A percentile compares a stretch with the other conserved stretches of the same genome.
phyloP scores from a whole-genome alignment of 2,329 filamentous ascomycete species.

The Fusarium circinatum region DNA sequence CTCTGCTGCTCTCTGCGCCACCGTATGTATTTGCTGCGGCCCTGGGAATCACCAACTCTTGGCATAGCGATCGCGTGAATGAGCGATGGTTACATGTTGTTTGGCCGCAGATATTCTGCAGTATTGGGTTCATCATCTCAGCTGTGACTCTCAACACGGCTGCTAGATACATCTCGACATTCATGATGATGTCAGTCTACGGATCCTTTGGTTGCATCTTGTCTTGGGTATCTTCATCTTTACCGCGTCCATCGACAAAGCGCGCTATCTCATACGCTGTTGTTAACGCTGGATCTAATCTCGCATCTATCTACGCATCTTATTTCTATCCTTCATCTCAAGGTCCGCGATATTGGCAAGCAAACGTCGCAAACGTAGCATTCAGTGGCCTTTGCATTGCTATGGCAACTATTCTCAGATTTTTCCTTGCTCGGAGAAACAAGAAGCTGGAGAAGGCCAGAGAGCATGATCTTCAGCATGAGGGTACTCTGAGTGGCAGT shows the following conservation, averaged over 20 bases:
- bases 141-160: constrained; percentile 6
- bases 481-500: background rate
- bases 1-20: constrained; percentile 2
- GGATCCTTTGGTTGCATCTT: constrained; percentile 13
- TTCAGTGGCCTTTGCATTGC: constrained; percentile 13
- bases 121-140: constrained; percentile 7
- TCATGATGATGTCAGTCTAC: constrained; percentile 23
- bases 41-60: constrained; percentile 1
- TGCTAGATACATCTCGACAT: constrained; percentile 8
- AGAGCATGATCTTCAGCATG: background rate
- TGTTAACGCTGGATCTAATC: background rate
- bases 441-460: background rate
- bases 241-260: constrained; percentile 10
- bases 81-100: constrained; percentile 13
- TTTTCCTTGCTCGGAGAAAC: constrained; percentile 1
- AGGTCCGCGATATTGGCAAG: constrained; percentile 5
- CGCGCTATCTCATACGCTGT: constrained; percentile 12
- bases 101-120: constrained; percentile 12
- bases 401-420: constrained; percentile 3
- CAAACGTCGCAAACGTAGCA: background rate
- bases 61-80: constrained; percentile 5
- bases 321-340: constrained; percentile 8
- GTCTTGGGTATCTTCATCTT: constrained; percentile 5
- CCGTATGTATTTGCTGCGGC: constrained; percentile 11
- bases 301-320: constrained; percentile 6